Evolutionary conservation across 148 eudicot species (phyloP).

Genomic region (Chenopodium berlandieri): DNA sequence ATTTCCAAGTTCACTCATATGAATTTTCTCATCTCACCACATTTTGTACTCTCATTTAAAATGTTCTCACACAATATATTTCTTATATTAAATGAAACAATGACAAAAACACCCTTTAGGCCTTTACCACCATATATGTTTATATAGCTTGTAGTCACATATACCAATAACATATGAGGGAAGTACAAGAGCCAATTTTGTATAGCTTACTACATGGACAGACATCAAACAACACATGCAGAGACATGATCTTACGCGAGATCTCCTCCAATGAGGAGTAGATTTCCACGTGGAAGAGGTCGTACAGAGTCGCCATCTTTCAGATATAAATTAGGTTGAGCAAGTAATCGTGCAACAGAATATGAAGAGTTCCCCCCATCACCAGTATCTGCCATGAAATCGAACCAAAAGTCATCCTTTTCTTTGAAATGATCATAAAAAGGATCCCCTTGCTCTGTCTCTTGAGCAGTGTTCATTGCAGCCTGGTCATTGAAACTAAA

Average conservation of each 20-base stretch:
- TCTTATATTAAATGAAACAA: background rate
- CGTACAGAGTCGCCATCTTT: constrained; percentile 34
- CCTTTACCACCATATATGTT: background rate
- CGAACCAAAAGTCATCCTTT: constrained; percentile 87
- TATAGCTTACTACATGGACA: background rate
- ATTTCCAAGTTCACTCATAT: background rate
- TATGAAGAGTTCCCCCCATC: constrained; percentile 98
- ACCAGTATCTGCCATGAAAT: constrained; percentile 99
- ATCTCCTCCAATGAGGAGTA: constrained; percentile 95
- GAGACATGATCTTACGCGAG: constrained; percentile 73
- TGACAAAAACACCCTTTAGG: background rate
- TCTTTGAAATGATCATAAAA: constrained; percentile 77
- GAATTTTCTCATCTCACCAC: background rate
- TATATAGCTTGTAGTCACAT: background rate
- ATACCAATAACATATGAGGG: background rate
- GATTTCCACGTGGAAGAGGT: constrained; percentile 65
- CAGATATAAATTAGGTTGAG: constrained; percentile 66
- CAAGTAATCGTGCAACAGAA: constrained; percentile 77
- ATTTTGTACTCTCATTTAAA: background rate
- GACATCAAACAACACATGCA: background rate
- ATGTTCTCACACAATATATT: background rate
- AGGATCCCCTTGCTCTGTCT: constrained; percentile 66
- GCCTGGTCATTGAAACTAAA: constrained; percentile 51
- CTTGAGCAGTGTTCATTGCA: constrained; percentile 74
- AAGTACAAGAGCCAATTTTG: background rate